These are phyloP conservation scores for Debaryomyces sp. DNA, from an alignment of 1,139 yeast genomes.

Conservation along the genomic window DNA sequence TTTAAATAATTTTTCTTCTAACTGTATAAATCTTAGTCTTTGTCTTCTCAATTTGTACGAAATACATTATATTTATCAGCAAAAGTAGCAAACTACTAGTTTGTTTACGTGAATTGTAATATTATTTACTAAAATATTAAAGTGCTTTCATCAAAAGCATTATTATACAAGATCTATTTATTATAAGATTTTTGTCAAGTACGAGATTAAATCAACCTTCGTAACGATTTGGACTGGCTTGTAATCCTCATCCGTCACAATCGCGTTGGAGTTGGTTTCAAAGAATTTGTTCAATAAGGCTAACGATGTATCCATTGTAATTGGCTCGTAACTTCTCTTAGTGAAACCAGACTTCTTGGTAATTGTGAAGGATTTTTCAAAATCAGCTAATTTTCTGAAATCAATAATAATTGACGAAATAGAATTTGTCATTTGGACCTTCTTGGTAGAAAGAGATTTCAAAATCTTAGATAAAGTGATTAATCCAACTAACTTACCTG, in stretches of 20 bases:
- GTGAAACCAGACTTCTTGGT: slow-evolving; percentile 61
- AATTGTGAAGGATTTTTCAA: slow-evolving; percentile 67
- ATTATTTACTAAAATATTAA: not conserved
- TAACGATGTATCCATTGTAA: slow-evolving; percentile 70
- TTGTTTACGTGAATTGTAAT: not conserved
- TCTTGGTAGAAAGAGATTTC: slow-evolving; percentile 66
- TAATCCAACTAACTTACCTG: slow-evolving; percentile 71
- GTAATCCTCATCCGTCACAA: slow-evolving; percentile 71
- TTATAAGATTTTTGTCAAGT: slow-evolving; percentile 45
- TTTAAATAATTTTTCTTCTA: slow-evolving; percentile 1
- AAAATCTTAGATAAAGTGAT: slow-evolving; percentile 77
- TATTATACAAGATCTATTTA: slow-evolving; percentile 5
- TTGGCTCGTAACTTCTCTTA: slow-evolving; percentile 67
- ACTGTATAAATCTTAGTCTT: slow-evolving; percentile 4
- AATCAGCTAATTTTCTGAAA: slow-evolving; percentile 72
- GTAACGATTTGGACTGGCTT: slow-evolving; percentile 86
- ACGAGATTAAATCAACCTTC: slow-evolving; percentile 81
- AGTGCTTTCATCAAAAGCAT: not conserved
- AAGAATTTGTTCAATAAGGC: slow-evolving; percentile 75
- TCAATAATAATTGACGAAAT: slow-evolving; percentile 70
- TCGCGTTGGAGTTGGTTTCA: slow-evolving; percentile 85
- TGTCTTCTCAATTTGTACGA: not conserved
- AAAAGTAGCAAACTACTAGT: not conserved
- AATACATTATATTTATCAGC: not conserved
- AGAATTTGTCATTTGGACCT: slow-evolving; percentile 60